Conservation (phyloP, 768 basidiomycete species). For the Kwoniella mangroviensis region DNA sequence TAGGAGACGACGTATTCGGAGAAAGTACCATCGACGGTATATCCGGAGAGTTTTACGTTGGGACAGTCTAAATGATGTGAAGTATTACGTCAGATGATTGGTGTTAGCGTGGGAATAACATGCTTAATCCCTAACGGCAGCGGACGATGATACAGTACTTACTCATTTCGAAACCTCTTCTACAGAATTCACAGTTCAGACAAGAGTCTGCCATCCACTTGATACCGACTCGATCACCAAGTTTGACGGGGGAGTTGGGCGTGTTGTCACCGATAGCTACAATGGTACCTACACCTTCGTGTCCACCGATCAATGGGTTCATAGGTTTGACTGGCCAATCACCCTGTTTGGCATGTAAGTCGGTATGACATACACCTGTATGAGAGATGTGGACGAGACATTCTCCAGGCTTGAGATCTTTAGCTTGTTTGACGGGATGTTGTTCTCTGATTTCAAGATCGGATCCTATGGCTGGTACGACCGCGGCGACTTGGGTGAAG, state of each 20-base stretch:
- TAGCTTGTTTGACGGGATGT: constrained; percentile 29
- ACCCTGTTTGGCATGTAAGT: constrained; percentile 72
- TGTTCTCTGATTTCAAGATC: constrained; percentile 10
- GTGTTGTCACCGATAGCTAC: constrained; percentile 78
- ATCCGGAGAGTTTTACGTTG: constrained; percentile 69
- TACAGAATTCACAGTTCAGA: constrained; percentile 75
- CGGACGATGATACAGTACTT: constrained; percentile 3
- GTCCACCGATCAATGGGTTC: constrained; percentile 60
- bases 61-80: constrained; percentile 63
- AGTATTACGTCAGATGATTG: constrained; percentile 46
- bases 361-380: constrained; percentile 81
- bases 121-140: constrained; percentile 1
- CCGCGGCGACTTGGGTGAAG: constrained; percentile 23
- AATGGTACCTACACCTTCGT: constrained; percentile 80
- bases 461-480: constrained; percentile 12
- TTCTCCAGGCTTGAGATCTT: constrained; percentile 28
- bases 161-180: constrained; percentile 68
- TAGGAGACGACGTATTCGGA: constrained; percentile 57
- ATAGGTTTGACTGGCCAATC: constrained; percentile 73
- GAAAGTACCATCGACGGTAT: constrained; percentile 78
- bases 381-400: constrained; percentile 71
- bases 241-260: constrained; percentile 58
- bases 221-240: constrained; percentile 78
- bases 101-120: background rate
- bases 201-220: constrained; percentile 68